Conservation (phyloP, 1,284 basidiomycete genomes). For the Moniliophthora roreri region DNA sequence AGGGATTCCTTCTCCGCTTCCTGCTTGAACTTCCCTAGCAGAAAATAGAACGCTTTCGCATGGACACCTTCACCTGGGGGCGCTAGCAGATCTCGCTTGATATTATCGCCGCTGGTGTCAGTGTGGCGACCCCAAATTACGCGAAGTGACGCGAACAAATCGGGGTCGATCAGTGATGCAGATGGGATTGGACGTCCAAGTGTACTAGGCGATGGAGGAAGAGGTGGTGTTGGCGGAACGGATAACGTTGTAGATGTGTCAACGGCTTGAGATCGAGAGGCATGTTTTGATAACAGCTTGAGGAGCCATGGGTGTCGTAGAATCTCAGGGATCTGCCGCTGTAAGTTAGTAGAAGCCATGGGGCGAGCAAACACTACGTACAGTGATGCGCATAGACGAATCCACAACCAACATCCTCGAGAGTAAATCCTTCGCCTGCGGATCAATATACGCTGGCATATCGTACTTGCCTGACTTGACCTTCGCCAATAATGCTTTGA, state of each 20-base stretch:
- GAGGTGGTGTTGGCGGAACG: slow-evolving; percentile 42
- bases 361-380: slow-evolving; percentile 35
- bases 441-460: slow-evolving; percentile 75
- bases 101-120: slow-evolving; percentile 47
- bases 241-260: slow-evolving; percentile 26
- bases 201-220: slow-evolving; percentile 62
- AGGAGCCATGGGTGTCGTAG: slow-evolving; percentile 85
- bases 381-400: slow-evolving; percentile 82
- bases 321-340: slow-evolving; percentile 80
- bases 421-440: slow-evolving; percentile 75
- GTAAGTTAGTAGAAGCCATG: slow-evolving; percentile 12
- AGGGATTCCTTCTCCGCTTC: slow-evolving; percentile 69
- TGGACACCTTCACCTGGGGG: slow-evolving; percentile 68
- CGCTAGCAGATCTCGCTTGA: slow-evolving; percentile 64
- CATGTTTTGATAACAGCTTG: slow-evolving; percentile 30
- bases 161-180: slow-evolving; percentile 77
- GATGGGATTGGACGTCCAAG: slow-evolving; percentile 68
- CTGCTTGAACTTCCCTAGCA: slow-evolving; percentile 81
- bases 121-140: slow-evolving; percentile 84
- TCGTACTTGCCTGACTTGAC: slow-evolving; percentile 89
- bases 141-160: slow-evolving; percentile 85
- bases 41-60: slow-evolving; percentile 92
- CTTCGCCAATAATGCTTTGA: slow-evolving; percentile 82
- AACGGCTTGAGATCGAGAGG: slow-evolving; percentile 46
- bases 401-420: slow-evolving; percentile 91